Evolutionary conservation across 2,329 filamentous ascomycete species (phyloP).

Genomic region (Spiromastix sp.): DNA sequence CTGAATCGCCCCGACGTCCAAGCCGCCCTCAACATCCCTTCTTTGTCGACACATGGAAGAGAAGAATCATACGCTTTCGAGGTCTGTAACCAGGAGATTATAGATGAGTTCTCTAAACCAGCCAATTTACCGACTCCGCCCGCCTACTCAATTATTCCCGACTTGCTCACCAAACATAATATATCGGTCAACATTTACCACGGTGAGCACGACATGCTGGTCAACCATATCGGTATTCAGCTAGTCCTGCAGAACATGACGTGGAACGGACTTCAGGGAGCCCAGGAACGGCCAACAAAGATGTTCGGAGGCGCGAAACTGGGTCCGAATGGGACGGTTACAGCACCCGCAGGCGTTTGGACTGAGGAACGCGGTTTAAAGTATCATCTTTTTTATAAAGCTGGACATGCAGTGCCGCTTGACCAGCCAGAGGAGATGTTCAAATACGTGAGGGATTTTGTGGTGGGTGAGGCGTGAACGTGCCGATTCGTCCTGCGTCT

Average conservation of each 20-base stretch:
- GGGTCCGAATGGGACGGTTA: neutral
- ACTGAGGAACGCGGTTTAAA: conserved; percentile 23
- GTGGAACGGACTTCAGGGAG: conserved; percentile 28
- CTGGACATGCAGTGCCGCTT: conserved; percentile 25
- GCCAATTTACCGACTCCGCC: conserved; percentile 18
- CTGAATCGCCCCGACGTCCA: conserved; percentile 26
- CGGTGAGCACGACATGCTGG: conserved; percentile 28
- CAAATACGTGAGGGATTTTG: conserved; percentile 26
- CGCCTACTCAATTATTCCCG: conserved; percentile 23
- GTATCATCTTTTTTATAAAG: conserved; percentile 26
- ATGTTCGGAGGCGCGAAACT: conserved; percentile 11
- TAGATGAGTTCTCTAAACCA: conserved; percentile 16
- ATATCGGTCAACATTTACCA: conserved; percentile 27
- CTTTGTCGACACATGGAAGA: conserved; percentile 4
- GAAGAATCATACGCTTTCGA: conserved; percentile 12
- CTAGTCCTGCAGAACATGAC: conserved; percentile 32
- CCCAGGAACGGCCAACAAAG: conserved; percentile 17
- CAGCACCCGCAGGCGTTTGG: conserved; percentile 21
- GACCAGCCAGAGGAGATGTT: conserved; percentile 25
- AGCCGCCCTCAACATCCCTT: conserved; percentile 19
- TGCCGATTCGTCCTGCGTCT: neutral
- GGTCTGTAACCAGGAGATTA: conserved; percentile 23
- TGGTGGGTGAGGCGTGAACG: conserved; percentile 12
- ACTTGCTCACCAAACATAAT: conserved; percentile 21
- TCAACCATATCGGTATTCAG: conserved; percentile 28